These are phyloP conservation scores for Simplicillium aogashimaense DNA, from an alignment of 2,329 filamentous ascomycete genomes.

Conservation along the genomic window DNA sequence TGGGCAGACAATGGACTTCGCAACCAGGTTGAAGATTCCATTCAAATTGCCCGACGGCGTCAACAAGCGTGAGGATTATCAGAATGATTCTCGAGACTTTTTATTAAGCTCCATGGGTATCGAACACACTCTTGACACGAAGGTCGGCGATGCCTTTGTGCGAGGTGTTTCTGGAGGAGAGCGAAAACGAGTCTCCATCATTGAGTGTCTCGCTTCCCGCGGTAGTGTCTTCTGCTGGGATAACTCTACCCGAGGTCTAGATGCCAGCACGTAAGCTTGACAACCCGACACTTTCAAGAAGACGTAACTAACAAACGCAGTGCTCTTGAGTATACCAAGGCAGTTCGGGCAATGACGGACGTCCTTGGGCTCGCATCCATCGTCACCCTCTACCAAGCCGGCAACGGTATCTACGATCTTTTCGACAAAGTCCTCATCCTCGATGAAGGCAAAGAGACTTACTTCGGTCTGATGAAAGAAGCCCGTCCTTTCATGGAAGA, in stretches of 20 bases:
- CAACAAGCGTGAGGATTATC: constrained; percentile 32
- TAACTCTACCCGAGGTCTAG: constrained; percentile 55
- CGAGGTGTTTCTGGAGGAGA: constrained; percentile 61
- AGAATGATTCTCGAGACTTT: constrained; percentile 38
- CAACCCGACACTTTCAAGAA: not conserved
- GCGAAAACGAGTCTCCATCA: constrained; percentile 59
- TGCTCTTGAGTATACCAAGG: constrained; percentile 50
- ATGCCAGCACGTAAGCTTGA: constrained; percentile 44
- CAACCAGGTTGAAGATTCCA: constrained; percentile 49
- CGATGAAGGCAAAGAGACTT: constrained; percentile 56
- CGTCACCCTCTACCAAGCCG: constrained; percentile 60
- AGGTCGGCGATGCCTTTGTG: constrained; percentile 57
- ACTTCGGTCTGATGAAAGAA: constrained; percentile 49
- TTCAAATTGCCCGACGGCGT: constrained; percentile 33
- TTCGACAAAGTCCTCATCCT: constrained; percentile 64
- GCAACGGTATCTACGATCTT: constrained; percentile 58
- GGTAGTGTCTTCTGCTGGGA: constrained; percentile 58
- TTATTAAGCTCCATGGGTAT: constrained; percentile 48
- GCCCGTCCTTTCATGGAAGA: constrained; percentile 56
- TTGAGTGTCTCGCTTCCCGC: constrained; percentile 49
- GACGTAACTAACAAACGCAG: constrained; percentile 11
- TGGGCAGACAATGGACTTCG: constrained; percentile 61
- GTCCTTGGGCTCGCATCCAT: constrained; percentile 49
- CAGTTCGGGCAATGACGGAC: constrained; percentile 55
- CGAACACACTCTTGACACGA: constrained; percentile 51